phyloP scores from a whole-genome alignment of 495 filamentous ascomycete species.

The Daldinia childiae region DNA sequence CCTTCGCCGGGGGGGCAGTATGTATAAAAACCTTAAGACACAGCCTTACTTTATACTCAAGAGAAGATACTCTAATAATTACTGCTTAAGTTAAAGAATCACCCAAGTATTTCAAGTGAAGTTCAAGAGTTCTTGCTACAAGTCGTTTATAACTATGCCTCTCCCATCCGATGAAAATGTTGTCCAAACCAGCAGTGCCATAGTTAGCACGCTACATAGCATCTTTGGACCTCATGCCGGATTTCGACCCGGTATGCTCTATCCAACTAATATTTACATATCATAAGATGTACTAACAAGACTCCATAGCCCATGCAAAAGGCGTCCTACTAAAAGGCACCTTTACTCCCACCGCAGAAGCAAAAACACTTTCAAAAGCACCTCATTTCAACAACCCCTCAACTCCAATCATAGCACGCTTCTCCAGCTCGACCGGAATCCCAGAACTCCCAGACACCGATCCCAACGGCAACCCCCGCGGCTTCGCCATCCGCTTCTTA shows the following conservation, averaged over 20 bases:
- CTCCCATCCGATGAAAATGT: constrained; percentile 53
- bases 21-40: neutral
- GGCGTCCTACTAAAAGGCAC: constrained; percentile 59
- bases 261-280: neutral
- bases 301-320: constrained; percentile 59
- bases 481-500: constrained; percentile 61
- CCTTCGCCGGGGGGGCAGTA: neutral
- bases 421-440: constrained; percentile 63
- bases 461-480: constrained; percentile 58
- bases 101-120: neutral
- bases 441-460: constrained; percentile 62
- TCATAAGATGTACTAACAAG: neutral
- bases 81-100: too few species aligned
- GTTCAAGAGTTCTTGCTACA: neutral
- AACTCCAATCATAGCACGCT: constrained; percentile 60
- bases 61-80: too few species aligned
- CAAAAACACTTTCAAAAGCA: constrained; percentile 56
- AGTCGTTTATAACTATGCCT: constrained; percentile 48
- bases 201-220: constrained; percentile 51
- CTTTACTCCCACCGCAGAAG: constrained; percentile 58
- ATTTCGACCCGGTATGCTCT: constrained; percentile 54
- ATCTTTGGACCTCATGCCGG: constrained; percentile 58
- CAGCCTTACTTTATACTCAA: too few species aligned
- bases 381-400: constrained; percentile 59
- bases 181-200: constrained; percentile 52